Conservation (phyloP, 1,284 basidiomycete species). For the Cryptococcus sp. region DNA sequence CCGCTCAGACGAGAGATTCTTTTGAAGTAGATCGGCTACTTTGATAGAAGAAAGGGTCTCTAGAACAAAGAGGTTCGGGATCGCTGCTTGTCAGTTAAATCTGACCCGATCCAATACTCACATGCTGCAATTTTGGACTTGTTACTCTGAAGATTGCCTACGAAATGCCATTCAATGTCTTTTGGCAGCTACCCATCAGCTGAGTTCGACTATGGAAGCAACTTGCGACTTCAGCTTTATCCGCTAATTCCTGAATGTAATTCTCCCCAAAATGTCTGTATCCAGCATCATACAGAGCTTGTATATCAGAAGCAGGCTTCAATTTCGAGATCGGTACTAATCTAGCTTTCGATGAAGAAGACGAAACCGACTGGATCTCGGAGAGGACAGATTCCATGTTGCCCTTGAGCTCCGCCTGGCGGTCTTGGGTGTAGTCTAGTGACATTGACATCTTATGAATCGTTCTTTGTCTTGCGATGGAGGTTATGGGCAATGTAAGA, state of each 20-base stretch:
- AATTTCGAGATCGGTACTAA: constrained; percentile 93
- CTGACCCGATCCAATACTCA: constrained; percentile 46
- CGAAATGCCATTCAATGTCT: constrained; percentile 94
- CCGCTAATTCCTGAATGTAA: constrained; percentile 91
- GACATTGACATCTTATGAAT: constrained; percentile 5
- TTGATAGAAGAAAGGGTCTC: constrained; percentile 89
- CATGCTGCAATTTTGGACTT: constrained; percentile 88
- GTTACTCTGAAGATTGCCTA: constrained; percentile 90
- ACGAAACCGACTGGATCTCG: constrained; percentile 37
- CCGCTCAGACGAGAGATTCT: constrained; percentile 54
- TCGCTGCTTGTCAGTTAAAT: constrained; percentile 53
- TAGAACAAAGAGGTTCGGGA: constrained; percentile 82
- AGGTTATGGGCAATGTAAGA: neutral
- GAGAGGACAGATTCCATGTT: constrained; percentile 45
- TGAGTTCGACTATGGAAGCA: neutral
- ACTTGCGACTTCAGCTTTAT: constrained; percentile 73
- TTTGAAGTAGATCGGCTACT: constrained; percentile 77
- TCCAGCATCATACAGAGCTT: constrained; percentile 70
- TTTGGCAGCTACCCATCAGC: constrained; percentile 59
- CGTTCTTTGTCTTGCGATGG: neutral
- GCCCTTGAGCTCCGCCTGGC: constrained; percentile 44
- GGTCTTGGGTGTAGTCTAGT: constrained; percentile 37
- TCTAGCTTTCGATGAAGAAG: constrained; percentile 32
- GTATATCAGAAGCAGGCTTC: constrained; percentile 82
- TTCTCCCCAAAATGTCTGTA: constrained; percentile 96